Evolutionary conservation across 768 basidiomycete genomes (phyloP).

Genomic region (Rhodotorula babjevae): DNA sequence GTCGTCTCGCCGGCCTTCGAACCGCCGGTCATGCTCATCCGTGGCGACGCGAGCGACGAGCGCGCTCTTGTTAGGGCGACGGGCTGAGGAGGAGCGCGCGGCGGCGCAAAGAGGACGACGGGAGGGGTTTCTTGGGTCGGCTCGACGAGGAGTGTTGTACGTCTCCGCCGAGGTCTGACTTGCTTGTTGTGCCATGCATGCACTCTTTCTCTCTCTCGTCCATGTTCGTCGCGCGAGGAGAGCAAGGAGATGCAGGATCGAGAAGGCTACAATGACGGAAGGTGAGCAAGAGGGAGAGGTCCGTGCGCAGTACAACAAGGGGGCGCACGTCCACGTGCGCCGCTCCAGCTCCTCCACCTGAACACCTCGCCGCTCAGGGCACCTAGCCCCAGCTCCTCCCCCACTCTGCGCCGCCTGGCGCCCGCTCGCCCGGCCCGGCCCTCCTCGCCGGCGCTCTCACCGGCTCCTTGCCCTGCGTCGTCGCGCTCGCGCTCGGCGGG

Average conservation of each 20-base stretch:
- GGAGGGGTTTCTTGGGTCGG: no score
- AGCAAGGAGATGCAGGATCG: not conserved
- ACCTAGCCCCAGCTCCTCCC: slow-evolving; percentile 3
- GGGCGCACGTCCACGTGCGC: no score
- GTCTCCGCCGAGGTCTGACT: not conserved
- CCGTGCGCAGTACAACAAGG: no score
- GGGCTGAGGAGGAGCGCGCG: not conserved
- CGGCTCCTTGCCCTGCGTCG: not conserved
- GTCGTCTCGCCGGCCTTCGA: not conserved
- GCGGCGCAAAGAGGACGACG: no score
- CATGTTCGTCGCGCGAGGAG: no score
- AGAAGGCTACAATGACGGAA: not conserved
- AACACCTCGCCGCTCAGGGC: no score
- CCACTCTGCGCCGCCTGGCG: slow-evolving; percentile 1
- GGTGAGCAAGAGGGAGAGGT: no score
- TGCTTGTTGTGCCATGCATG: not conserved
- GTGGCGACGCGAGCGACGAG: not conserved
- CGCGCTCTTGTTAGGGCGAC: not conserved
- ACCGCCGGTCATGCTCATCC: slow-evolving; percentile 6
- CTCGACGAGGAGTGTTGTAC: no score
- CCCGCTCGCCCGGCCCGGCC: not conserved
- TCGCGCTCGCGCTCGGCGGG: not conserved
- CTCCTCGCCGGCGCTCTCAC: not conserved
- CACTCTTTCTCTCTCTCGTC: not conserved
- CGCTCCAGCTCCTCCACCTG: no score